Evolutionary conservation across 2,329 filamentous ascomycete genomes (phyloP).

Genomic region (Xylariaceae sp.): DNA sequence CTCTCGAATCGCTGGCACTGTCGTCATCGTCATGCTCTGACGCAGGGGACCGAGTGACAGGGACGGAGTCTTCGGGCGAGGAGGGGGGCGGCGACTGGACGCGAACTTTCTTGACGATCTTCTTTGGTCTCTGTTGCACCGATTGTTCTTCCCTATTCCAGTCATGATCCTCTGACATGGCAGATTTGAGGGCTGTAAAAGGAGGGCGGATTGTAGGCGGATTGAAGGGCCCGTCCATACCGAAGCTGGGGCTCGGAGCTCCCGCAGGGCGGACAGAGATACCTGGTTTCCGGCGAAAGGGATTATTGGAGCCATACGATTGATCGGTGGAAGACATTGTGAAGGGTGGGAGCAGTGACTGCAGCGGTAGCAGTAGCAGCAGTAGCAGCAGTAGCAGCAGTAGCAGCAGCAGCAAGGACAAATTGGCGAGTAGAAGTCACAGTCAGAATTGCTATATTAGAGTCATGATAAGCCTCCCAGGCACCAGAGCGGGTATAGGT

Average conservation of each 20-base stretch:
- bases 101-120: slow-evolving; percentile 70
- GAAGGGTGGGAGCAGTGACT: neutral
- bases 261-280: slow-evolving; percentile 27
- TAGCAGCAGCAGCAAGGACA: slow-evolving; percentile 12
- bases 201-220: slow-evolving; percentile 29
- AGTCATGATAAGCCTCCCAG: slow-evolving; percentile 21
- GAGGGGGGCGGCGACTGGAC: slow-evolving; percentile 68
- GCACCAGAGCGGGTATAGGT: slow-evolving; percentile 8
- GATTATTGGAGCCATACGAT: slow-evolving; percentile 54
- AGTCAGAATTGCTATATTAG: slow-evolving; percentile 12
- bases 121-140: slow-evolving; percentile 46
- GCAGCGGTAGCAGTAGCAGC: neutral
- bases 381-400: neutral
- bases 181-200: slow-evolving; percentile 42
- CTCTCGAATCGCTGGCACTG: slow-evolving; percentile 34
- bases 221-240: slow-evolving; percentile 25
- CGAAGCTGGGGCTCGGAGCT: slow-evolving; percentile 18
- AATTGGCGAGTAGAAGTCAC: slow-evolving; percentile 7
- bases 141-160: slow-evolving; percentile 38
- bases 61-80: slow-evolving; percentile 58
- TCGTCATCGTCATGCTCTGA: slow-evolving; percentile 35
- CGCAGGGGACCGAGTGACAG: slow-evolving; percentile 35
- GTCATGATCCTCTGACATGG: slow-evolving; percentile 42
- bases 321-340: slow-evolving; percentile 46
- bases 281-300: slow-evolving; percentile 54